Evolutionary conservation across 2,329 filamentous ascomycete species (phyloP).

Genomic region (Fusarium nygamai): DNA sequence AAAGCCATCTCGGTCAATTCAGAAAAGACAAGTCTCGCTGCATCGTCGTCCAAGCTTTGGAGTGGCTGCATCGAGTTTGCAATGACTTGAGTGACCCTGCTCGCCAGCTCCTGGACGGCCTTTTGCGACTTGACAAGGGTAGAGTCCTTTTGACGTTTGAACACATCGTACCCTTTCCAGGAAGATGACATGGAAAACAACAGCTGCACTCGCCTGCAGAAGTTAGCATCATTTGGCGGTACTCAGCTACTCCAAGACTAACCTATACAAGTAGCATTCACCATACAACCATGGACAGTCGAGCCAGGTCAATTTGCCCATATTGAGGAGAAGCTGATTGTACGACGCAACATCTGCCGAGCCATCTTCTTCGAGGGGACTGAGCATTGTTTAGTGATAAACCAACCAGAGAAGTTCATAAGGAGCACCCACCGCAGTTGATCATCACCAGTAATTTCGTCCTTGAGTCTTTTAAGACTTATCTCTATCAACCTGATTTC

Average conservation of each 20-base stretch:
- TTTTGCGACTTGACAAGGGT: not conserved
- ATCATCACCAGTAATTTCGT: not conserved
- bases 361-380: not conserved
- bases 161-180: constrained; percentile 1
- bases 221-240: not conserved
- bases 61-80: not conserved
- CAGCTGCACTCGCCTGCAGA: not conserved
- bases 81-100: not conserved
- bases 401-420: not conserved
- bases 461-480: not conserved
- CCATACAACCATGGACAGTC: constrained; percentile 12
- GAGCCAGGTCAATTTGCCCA: not conserved
- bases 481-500: not conserved
- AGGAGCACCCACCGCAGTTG: not conserved
- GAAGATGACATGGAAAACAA: not conserved
- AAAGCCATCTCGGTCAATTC: not conserved
- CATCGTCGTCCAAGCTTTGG: not conserved
- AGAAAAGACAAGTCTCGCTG: not conserved
- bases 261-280: constrained; percentile 13
- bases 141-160: constrained; percentile 3
- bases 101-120: not conserved
- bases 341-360: not conserved
- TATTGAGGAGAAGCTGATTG: not conserved
- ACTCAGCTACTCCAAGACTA: rapidly evolving
- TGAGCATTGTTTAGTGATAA: not conserved